A percentile compares a stretch with the other conserved stretches of the same genome.
Conservation (phyloP, 345 rosid species). For the Brassica nigra region DNA sequence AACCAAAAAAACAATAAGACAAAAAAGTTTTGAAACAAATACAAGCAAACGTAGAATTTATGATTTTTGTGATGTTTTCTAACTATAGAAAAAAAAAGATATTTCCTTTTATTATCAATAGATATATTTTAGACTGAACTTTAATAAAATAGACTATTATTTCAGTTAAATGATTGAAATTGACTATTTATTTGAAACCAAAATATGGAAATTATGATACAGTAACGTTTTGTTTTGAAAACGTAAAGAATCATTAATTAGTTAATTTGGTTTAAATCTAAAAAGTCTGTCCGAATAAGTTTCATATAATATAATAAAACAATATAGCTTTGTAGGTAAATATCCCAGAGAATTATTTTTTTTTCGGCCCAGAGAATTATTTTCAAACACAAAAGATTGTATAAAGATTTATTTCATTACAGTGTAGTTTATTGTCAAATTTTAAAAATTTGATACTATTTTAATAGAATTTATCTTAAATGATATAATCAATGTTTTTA, state of each 20-base stretch:
- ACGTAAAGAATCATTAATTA: not conserved
- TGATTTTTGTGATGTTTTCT: not conserved
- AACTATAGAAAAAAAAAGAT: not conserved
- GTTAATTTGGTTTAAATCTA: not conserved
- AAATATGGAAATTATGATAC: not conserved
- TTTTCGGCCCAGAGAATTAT: not conserved
- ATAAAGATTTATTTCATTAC: not conserved
- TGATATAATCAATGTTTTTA: not conserved
- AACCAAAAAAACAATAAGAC: not conserved
- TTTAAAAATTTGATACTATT: not conserved
- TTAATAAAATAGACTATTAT: not conserved
- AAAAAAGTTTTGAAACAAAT: not conserved
- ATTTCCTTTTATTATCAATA: not conserved
- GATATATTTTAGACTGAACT: not conserved
- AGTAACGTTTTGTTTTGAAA: not conserved
- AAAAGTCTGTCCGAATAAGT: not conserved
- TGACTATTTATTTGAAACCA: not conserved
- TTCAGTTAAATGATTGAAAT: not conserved
- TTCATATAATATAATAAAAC: not conserved
- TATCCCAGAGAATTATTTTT: not conserved
- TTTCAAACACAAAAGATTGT: not conserved
- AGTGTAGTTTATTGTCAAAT: not conserved
- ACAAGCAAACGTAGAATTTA: not conserved
- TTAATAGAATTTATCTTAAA: not conserved
- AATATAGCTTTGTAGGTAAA: not conserved